Evolutionary conservation across 2,329 filamentous ascomycete species (phyloP), one percentile per base, ranked within the genome.

Genomic region (Onygena corvina): DNA sequence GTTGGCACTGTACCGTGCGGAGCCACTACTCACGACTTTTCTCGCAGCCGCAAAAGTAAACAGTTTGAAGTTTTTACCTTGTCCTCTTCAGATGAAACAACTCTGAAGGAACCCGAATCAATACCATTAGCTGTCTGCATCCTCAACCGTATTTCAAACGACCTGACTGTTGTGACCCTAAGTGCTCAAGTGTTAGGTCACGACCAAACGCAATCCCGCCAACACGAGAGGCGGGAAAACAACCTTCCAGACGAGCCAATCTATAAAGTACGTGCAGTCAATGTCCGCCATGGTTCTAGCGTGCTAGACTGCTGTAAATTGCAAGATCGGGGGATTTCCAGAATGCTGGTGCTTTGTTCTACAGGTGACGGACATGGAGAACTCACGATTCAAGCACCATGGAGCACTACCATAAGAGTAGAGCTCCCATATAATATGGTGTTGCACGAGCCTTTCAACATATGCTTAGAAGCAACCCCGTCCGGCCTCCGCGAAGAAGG

Each of bases 301-400:
- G 79, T 89, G 12, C 74, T 81, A 21, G 84, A 88, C 65, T 84
- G 82, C 4, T 86, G 82, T 64, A 84, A 80, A 57, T 64, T 89
- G 36, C 71, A 74, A 3, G 84, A 89, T 61, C 80, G 80, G 1
- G 71, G 74, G 21, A 71, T 83, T 48, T 79, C 81, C 27, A 79
- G 81, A 54, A 82, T 89, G 47, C 67, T 88, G 2, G 79, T 85
- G 21, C 67, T 90, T 11, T 83, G 80, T 2, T 77, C 82, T 56
- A 77, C 79, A 20, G 73, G 75, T 46, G 71, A 79, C 54, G 81
- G 82, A 1, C 74, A 75, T 25, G 76, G 78, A 42, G 79, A 84
- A 58, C 65, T 90, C 12, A 85, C 81, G 55, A 68, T 86, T 7
- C 84, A 88, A 63, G 83, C 83, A 4, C 84, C 83, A 0, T 89